phyloP scores from a whole-genome alignment of 2,329 filamentous ascomycete genomes.

The Penicillium sp. region DNA sequence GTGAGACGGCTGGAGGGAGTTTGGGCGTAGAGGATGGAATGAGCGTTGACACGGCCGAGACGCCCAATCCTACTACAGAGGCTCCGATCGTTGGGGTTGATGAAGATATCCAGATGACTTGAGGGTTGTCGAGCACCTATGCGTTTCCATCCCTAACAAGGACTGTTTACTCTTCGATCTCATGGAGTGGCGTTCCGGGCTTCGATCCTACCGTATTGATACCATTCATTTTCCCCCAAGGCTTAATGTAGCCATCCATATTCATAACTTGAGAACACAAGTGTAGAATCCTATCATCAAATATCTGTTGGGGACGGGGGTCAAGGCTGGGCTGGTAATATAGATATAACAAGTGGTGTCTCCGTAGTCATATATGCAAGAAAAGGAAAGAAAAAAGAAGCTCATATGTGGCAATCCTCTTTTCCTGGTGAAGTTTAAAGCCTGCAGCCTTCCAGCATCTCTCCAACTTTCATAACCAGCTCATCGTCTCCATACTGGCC shows the following conservation, averaged over 20 bases:
- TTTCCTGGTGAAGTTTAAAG: not conserved
- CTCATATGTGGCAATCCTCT: too few species aligned
- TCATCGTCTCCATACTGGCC: slow-evolving; percentile 50
- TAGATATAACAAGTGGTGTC: slow-evolving; percentile 11
- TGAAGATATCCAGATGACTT: slow-evolving; percentile 35
- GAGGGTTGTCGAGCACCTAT: slow-evolving; percentile 9
- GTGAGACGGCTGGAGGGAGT: slow-evolving; percentile 14
- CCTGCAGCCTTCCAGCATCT: slow-evolving; percentile 32
- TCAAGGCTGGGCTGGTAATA: not conserved
- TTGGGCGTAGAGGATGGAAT: slow-evolving; percentile 24
- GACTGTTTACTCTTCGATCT: too few species aligned
- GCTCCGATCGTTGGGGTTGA: slow-evolving; percentile 18
- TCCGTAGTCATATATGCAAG: slow-evolving; percentile 14
- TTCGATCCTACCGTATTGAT: slow-evolving; percentile 10
- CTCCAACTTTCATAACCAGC: slow-evolving; percentile 40
- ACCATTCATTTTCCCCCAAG: too few species aligned
- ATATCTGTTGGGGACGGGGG: too few species aligned
- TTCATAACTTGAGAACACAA: too few species aligned
- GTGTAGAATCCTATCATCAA: not conserved
- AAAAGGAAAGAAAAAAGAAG: too few species aligned
- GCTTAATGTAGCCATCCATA: too few species aligned
- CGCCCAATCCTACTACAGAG: slow-evolving; percentile 19
- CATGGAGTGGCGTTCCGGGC: slow-evolving; percentile 7
- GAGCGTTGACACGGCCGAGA: slow-evolving; percentile 24
- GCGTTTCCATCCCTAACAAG: too few species aligned